phyloP scores from a whole-genome alignment of 2,329 filamentous ascomycete species.

The Volutella citrinella region DNA sequence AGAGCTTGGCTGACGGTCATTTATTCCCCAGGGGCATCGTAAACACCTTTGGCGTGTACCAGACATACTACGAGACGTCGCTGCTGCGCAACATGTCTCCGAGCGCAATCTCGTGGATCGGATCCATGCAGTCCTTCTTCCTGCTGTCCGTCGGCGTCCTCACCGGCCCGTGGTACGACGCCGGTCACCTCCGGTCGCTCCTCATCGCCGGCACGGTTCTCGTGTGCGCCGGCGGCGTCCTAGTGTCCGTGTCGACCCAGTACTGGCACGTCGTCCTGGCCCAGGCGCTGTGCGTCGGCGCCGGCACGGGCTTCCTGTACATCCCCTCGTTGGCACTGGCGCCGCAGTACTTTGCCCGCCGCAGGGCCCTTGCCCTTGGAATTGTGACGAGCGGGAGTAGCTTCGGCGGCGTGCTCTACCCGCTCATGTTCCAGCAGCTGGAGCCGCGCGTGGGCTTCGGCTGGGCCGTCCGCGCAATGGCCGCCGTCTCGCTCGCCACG shows the following conservation, averaged over 20 bases:
- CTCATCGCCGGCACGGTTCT: conserved; percentile 34
- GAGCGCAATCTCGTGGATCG: conserved; percentile 45
- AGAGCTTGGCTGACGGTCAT: too few species aligned
- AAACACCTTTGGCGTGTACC: conserved; percentile 45
- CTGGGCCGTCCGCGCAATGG: conserved; percentile 9
- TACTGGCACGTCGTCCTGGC: conserved; percentile 43
- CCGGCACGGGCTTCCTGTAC: conserved; percentile 34
- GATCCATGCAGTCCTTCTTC: conserved; percentile 39
- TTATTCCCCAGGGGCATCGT: conserved; percentile 35
- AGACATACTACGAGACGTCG: conserved; percentile 40
- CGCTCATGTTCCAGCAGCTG: conserved; percentile 34
- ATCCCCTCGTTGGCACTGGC: conserved; percentile 36
- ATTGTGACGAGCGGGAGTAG: conserved; percentile 40
- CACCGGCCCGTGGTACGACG: conserved; percentile 40
- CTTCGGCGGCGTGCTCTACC: conserved; percentile 37
- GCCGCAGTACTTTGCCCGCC: conserved; percentile 36
- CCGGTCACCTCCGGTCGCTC: conserved; percentile 37
- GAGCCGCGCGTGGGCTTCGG: conserved; percentile 25
- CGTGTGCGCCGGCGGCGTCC: conserved; percentile 40
- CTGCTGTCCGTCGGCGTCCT: conserved; percentile 39
- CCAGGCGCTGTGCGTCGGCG: conserved; percentile 37
- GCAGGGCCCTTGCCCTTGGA: conserved; percentile 32
- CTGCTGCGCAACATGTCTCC: conserved; percentile 30
- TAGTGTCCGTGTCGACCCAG: conserved; percentile 40
- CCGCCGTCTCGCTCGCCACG: conserved; percentile 25